phyloP scores from a whole-genome alignment of 2,329 filamentous ascomycete species.

The Pseudogymnoascus pannorum region DNA sequence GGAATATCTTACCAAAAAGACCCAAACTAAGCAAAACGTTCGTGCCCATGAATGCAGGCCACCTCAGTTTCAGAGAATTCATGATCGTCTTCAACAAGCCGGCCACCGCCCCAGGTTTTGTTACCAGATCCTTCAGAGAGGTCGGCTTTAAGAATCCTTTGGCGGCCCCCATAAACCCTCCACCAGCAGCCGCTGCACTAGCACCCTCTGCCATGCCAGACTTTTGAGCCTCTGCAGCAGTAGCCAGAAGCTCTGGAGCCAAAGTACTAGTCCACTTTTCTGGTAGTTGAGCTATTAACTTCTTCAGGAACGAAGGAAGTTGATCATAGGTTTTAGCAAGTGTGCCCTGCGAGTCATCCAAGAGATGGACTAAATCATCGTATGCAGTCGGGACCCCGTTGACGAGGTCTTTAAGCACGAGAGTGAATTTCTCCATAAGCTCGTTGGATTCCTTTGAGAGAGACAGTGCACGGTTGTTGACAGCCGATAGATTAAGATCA shows the following conservation, averaged over 20 bases:
- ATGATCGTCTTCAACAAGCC: constrained; percentile 85
- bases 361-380: constrained; percentile 64
- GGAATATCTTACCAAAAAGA: constrained; percentile 63
- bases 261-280: constrained; percentile 70
- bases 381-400: constrained; percentile 92
- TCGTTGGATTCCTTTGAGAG: constrained; percentile 79
- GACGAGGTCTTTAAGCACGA: constrained; percentile 84
- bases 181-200: constrained; percentile 15
- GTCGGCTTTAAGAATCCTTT: constrained; percentile 63
- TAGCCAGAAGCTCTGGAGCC: constrained; percentile 75
- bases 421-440: constrained; percentile 74
- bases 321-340: constrained; percentile 54
- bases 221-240: constrained; percentile 62
- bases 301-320: constrained; percentile 74
- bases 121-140: constrained; percentile 70
- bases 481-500: constrained; percentile 71
- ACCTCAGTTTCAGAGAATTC: constrained; percentile 76
- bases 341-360: constrained; percentile 55
- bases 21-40: constrained; percentile 88
- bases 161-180: constrained; percentile 44
- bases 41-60: constrained; percentile 84
- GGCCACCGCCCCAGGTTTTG: constrained; percentile 79
- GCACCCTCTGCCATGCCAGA: constrained; percentile 29
- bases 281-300: constrained; percentile 76
- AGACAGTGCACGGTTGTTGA: constrained; percentile 79